Conservation (phyloP, 352 stramenopile genomes). For the Phytopythium sindhum region DNA sequence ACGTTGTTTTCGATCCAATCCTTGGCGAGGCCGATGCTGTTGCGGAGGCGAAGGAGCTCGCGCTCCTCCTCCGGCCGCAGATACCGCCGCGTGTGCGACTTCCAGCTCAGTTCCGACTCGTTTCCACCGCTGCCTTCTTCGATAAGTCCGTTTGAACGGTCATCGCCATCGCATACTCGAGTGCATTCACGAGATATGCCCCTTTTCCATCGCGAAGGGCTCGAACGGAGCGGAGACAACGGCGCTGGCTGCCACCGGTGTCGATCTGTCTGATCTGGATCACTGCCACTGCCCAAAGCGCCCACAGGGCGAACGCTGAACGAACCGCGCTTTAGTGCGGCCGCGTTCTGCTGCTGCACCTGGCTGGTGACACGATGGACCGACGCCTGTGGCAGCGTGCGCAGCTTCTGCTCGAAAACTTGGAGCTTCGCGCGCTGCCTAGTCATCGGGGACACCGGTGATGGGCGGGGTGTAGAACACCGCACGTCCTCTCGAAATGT, state of each 20-base stretch:
- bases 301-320: too few relatives aligned
- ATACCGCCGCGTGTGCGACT: slow-evolving; percentile 30
- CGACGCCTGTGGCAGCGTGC: slow-evolving; percentile 43
- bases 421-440: slow-evolving; percentile 53
- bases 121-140: neutral
- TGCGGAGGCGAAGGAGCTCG: slow-evolving; percentile 42
- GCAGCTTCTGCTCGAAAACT: slow-evolving; percentile 51
- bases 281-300: too few relatives aligned
- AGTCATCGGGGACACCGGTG: slow-evolving; percentile 34
- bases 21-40: slow-evolving; percentile 63
- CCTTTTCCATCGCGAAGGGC: slow-evolving; percentile 48
- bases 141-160: neutral
- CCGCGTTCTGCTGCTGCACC: neutral
- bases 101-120: neutral
- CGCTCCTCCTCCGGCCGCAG: slow-evolving; percentile 53
- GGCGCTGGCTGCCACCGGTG: slow-evolving; percentile 26
- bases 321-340: too few relatives aligned
- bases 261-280: neutral
- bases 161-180: neutral
- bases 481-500: slow-evolving; percentile 7
- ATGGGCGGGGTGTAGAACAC: slow-evolving; percentile 6
- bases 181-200: slow-evolving; percentile 43
- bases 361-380: slow-evolving; percentile 36
- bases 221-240: slow-evolving; percentile 42
- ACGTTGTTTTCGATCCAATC: slow-evolving; percentile 54